Conservation (phyloP, 2,329 filamentous ascomycete species). For the Fusarium fujikuroi region DNA sequence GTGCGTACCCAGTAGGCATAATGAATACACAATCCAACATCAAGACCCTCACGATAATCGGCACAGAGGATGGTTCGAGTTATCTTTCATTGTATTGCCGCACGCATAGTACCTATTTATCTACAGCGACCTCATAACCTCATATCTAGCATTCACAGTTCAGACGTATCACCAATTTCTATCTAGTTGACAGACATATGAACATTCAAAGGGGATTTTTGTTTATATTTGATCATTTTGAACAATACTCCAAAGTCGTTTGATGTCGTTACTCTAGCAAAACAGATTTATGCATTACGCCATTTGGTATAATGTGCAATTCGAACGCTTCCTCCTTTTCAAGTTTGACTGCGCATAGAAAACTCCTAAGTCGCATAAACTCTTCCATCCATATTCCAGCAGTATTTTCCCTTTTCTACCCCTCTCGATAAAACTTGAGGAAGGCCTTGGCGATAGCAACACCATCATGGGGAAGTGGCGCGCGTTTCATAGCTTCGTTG, state of each 20-base stretch:
- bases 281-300: slow-evolving; percentile 6
- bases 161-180: fast-evolving
- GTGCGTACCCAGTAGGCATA: fast-evolving
- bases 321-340: slow-evolving; percentile 13
- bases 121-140: fast-evolving
- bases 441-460: slow-evolving; percentile 79
- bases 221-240: neutral
- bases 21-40: neutral
- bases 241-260: neutral
- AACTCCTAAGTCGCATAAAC: neutral
- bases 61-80: fast-evolving
- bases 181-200: too few relatives aligned
- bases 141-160: neutral
- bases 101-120: fast-evolving
- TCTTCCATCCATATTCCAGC: neutral
- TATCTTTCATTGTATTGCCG: fast-evolving
- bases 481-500: slow-evolving; percentile 73
- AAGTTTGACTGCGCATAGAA: neutral
- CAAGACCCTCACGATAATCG: fast-evolving
- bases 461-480: slow-evolving; percentile 78
- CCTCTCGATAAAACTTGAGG: slow-evolving; percentile 78
- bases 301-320: slow-evolving; percentile 1
- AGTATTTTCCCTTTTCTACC: slow-evolving; percentile 2
- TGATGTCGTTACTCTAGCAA: slow-evolving; percentile 10
- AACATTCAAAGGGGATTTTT: neutral